These are phyloP conservation scores for Harringtonia aguacate DNA, from an alignment of 2,329 filamentous ascomycete species.

Conservation along the genomic window DNA sequence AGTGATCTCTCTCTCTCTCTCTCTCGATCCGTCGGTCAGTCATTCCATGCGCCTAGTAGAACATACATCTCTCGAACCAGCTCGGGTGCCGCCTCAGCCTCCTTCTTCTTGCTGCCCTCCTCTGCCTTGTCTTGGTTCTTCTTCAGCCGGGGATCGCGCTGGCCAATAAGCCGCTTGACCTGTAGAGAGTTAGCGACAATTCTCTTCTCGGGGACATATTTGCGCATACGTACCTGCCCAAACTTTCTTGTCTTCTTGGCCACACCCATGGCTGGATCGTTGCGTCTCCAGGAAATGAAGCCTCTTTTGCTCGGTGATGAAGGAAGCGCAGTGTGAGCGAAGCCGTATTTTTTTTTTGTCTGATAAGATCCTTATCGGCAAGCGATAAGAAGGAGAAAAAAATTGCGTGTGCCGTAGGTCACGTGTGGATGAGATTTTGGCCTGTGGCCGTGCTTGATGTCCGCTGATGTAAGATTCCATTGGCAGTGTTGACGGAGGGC, in stretches of 20 bases:
- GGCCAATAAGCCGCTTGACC: constrained; percentile 75
- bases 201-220: no score
- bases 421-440: no score
- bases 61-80: constrained; percentile 13
- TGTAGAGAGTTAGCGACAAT: constrained; percentile 18
- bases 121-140: constrained; percentile 60
- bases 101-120: constrained; percentile 32
- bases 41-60: neutral
- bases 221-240: constrained; percentile 28
- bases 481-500: no score
- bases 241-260: constrained; percentile 91
- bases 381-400: no score
- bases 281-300: constrained; percentile 2
- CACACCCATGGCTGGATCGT: constrained; percentile 60
- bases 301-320: neutral
- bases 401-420: no score
- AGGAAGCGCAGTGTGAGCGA: no score
- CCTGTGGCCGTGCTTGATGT: no score
- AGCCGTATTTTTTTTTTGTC: neutral
- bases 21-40: no score
- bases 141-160: constrained; percentile 70
- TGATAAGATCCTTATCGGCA: neutral
- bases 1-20: neutral
- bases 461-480: no score
- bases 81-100: constrained; percentile 16